These are phyloP conservation scores for Sphaceloma murrayae DNA, from an alignment of 2,329 filamentous ascomycete species.

Conservation along the genomic window DNA sequence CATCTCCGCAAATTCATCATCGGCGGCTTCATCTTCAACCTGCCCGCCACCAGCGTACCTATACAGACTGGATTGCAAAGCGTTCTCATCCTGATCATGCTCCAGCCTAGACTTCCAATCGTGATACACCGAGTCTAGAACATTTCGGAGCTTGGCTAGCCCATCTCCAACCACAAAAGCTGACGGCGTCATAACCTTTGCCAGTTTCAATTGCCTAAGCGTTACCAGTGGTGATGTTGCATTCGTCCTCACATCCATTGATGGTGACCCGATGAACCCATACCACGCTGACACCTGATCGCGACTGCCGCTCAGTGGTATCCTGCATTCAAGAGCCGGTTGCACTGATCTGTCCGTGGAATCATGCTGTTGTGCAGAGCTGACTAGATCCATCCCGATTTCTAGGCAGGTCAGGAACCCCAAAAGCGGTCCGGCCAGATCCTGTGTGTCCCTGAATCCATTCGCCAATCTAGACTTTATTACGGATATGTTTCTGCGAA, in stretches of 20 bases:
- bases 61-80: constrained; percentile 67
- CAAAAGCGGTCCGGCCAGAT: constrained; percentile 68
- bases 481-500: constrained; percentile 37
- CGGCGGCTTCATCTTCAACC: constrained; percentile 63
- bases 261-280: too few species aligned
- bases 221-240: too few species aligned
- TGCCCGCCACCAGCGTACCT: constrained; percentile 70
- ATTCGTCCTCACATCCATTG: too few species aligned
- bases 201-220: not conserved
- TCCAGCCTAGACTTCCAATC: constrained; percentile 67
- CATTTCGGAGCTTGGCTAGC: constrained; percentile 9
- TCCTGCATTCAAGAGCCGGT: not conserved
- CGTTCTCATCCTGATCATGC: constrained; percentile 64
- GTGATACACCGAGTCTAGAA: constrained; percentile 11
- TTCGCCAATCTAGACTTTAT: constrained; percentile 60
- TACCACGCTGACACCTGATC: not conserved
- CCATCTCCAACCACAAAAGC: not conserved
- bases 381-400: constrained; percentile 43
- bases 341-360: not conserved
- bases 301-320: constrained; percentile 14
- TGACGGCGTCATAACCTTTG: not conserved
- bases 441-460: constrained; percentile 70
- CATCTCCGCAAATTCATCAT: constrained; percentile 65
- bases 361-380: not conserved
- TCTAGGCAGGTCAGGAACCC: constrained; percentile 72